Percentiles rank a stretch among this genome's conserved stretches.
Evolutionary conservation across 305 asterid genomes (phyloP).

Genomic region (Solanum hybrid): DNA sequence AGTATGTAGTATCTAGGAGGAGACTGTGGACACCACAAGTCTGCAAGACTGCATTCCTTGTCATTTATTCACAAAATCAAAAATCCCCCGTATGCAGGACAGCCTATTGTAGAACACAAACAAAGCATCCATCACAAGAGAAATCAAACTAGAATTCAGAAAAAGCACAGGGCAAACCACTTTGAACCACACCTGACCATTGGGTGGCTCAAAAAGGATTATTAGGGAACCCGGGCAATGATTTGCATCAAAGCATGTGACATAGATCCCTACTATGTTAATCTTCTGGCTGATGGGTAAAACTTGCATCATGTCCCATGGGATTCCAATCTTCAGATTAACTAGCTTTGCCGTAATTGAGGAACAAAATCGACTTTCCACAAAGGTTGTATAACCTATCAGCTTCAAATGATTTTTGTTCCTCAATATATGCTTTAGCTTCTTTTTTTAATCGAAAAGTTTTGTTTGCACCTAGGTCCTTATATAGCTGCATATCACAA

Average conservation of each 20-base stretch:
- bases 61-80: constrained; percentile 67
- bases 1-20: constrained; percentile 88
- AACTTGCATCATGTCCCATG: constrained; percentile 61
- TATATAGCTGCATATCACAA: background rate
- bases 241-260: constrained; percentile 94
- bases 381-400: background rate
- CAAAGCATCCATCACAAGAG: constrained; percentile 9
- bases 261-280: constrained; percentile 57
- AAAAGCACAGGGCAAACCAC: background rate
- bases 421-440: background rate
- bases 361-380: constrained; percentile 34
- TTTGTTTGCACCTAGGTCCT: background rate
- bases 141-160: background rate
- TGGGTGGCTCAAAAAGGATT: constrained; percentile 81
- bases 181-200: constrained; percentile 54
- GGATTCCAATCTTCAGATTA: constrained; percentile 72
- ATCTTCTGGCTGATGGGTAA: constrained; percentile 79
- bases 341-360: constrained; percentile 78
- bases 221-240: constrained; percentile 96
- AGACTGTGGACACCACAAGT: constrained; percentile 53
- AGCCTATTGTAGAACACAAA: constrained; percentile 36
- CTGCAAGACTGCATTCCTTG: constrained; percentile 35
- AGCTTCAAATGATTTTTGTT: background rate
- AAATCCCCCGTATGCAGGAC: constrained; percentile 93
- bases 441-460: background rate